Conservation (phyloP, 129 eudicot genomes). For the Deinandra increscens region DNA sequence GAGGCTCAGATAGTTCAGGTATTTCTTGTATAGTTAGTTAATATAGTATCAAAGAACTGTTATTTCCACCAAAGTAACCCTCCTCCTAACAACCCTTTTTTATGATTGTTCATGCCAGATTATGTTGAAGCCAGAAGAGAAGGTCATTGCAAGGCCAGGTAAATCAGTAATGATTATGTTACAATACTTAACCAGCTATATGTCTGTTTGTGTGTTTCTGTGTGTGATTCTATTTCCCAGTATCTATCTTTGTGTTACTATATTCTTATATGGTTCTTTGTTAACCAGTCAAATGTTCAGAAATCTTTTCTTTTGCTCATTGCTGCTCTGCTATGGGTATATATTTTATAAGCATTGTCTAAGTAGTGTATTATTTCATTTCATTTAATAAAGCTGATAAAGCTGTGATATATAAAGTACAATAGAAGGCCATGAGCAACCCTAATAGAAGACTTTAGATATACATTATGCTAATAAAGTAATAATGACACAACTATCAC, state of each 20-base stretch:
- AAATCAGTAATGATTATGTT: slow-evolving; percentile 21
- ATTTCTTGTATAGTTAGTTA: not conserved
- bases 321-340: not conserved
- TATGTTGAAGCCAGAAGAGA: slow-evolving; percentile 95
- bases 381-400: not conserved
- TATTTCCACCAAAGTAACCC: not conserved
- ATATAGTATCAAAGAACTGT: not conserved
- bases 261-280: not conserved
- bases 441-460: not conserved
- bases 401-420: not conserved
- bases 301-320: not conserved
- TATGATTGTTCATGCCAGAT: slow-evolving; percentile 44
- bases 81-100: slow-evolving; percentile 3
- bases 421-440: not conserved
- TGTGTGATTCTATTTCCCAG: slow-evolving; percentile 2
- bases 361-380: not conserved
- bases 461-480: not conserved
- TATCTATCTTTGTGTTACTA: not conserved
- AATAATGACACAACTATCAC: not conserved
- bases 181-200: not conserved
- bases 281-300: not conserved
- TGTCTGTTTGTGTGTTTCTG: slow-evolving; percentile 5
- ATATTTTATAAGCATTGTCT: not conserved
- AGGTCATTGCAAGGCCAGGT: slow-evolving; percentile 89
- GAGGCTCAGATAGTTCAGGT: slow-evolving; percentile 99